A percentile compares a stretch with the other conserved stretches of the same genome.
phyloP scores from a whole-genome alignment of 306 rosid genomes.

The Glycine latifolia region DNA sequence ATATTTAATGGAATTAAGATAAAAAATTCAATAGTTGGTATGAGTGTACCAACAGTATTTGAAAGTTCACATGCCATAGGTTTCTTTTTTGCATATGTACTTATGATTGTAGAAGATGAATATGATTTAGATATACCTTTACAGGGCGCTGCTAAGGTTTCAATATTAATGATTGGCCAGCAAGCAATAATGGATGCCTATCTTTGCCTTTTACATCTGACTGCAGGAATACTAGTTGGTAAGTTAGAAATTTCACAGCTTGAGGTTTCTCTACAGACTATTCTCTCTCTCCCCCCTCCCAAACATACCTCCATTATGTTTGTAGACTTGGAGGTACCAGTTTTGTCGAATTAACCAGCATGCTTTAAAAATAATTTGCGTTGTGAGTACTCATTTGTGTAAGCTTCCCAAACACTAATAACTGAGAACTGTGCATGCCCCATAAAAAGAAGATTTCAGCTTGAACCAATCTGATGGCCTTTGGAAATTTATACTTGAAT shows the following conservation, averaged over 20 bases:
- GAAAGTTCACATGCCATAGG: conserved; percentile 1
- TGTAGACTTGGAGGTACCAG: background rate
- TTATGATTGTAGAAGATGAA: conserved; percentile 27
- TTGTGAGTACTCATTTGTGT: background rate
- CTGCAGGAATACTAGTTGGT: conserved; percentile 96
- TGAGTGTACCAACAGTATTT: conserved; percentile 9
- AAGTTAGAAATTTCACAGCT: conserved; percentile 37
- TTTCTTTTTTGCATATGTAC: conserved; percentile 12
- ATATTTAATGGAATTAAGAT: conserved; percentile 19
- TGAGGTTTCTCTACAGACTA: conserved; percentile 27
- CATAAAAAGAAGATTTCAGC: background rate
- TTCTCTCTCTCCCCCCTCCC: conserved; percentile 24
- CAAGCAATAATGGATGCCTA: conserved; percentile 98
- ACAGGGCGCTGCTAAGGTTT: conserved; percentile 97
- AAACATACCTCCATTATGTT: conserved; percentile 10
- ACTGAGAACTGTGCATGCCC: conserved; percentile 1
- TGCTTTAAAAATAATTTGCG: conserved; percentile 10
- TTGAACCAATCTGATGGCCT: conserved; percentile 6
- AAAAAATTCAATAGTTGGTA: background rate
- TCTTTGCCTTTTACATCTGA: conserved; percentile 92
- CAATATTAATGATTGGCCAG: conserved; percentile 89
- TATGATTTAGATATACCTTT: conserved; percentile 47
- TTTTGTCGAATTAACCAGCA: conserved; percentile 11
- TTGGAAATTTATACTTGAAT: conserved; percentile 25
- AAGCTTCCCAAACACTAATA: background rate